phyloP scores from a whole-genome alignment of 106 monocot genomes.

The Platanthera guangdongensis region DNA sequence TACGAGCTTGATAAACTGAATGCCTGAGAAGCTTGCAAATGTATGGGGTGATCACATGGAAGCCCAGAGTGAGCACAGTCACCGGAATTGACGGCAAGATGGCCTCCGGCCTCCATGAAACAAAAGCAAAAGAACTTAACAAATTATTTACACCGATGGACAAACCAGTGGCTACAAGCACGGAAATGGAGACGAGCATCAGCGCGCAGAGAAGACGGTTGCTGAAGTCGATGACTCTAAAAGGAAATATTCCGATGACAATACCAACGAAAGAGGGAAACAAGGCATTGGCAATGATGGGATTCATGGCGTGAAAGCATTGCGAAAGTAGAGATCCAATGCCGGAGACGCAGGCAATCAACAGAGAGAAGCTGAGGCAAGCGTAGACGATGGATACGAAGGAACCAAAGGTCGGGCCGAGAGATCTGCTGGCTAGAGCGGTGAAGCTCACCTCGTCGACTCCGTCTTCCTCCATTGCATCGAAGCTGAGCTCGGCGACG shows the following conservation, averaged over 20 bases:
- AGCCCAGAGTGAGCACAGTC: slow-evolving; percentile 70
- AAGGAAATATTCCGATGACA: slow-evolving; percentile 53
- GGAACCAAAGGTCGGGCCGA: slow-evolving; percentile 42
- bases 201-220: slow-evolving; percentile 53
- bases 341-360: slow-evolving; percentile 77
- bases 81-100: slow-evolving; percentile 60
- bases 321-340: slow-evolving; percentile 53
- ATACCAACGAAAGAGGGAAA: slow-evolving; percentile 34
- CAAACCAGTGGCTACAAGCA: slow-evolving; percentile 42
- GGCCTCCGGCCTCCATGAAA: slow-evolving; percentile 35
- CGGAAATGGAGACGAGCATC: slow-evolving; percentile 57
- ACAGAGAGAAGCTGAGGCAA: slow-evolving; percentile 57
- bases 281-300: slow-evolving; percentile 22
- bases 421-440: slow-evolving; percentile 32
- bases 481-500: slow-evolving; percentile 65
- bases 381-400: slow-evolving; percentile 54
- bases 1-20: slow-evolving; percentile 37
- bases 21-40: slow-evolving; percentile 57
- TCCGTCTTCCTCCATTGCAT: slow-evolving; percentile 30
- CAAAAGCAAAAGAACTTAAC: slow-evolving; percentile 28
- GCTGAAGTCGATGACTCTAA: slow-evolving; percentile 42
- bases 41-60: slow-evolving; percentile 84
- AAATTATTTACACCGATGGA: slow-evolving; percentile 43
- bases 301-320: slow-evolving; percentile 27
- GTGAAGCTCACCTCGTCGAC: slow-evolving; percentile 63